Base-by-base conservation (phyloP, 2,329 filamentous ascomycete genomes). In the Apiospora sp. region DNA sequence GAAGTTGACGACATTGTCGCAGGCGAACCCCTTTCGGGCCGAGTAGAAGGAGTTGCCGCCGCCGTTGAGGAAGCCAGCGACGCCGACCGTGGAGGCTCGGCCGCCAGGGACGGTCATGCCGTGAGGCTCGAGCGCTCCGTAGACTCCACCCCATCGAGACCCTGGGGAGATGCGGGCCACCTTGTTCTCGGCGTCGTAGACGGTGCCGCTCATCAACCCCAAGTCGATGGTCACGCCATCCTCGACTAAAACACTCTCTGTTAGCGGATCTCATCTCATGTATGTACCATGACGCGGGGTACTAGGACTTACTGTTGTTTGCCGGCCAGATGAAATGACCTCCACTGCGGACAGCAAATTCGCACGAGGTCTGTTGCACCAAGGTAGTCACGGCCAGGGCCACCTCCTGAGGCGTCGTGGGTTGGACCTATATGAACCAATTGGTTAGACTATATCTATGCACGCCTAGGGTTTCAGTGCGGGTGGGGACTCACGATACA, bases 1-100 rank as follows among this genome's bases (percentile, higher is more conserved):
- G 67, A 79, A 86, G 69, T 81, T 82, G 49, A 80, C 72, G 1
- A 87, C 81, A 46, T 83, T 85, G 72, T 86, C 86, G 70, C 83
- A 85, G 24, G 80, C 83, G 71, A 84, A 84, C 2, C 87, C 86
- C 54, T 83, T 78, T 0, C 80, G 79, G 7, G 61, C 72, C 22
- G 75, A 73, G 70, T 75, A 75, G 67, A 76, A 77, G 1, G 73
- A 75, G 64, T 77, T 75, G 22, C 79, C 79, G 22, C 79, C 78
- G 6, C 79, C 79, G 3, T 74, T 73, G 14, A 77, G 70, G 54
- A 80, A 78, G 51, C 78, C 79, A 10, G 71, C 76, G 27, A 80
- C 77, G n/a, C 78, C 79, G 19, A 80, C 78, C 12, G 70, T 71
- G 19, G 73, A 71, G 41, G 76, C 74, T n/a, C 79, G 75, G 12